These are phyloP conservation scores for Yarrowia porcina DNA, from an alignment of 805 yeast species.

Conservation along the genomic window DNA sequence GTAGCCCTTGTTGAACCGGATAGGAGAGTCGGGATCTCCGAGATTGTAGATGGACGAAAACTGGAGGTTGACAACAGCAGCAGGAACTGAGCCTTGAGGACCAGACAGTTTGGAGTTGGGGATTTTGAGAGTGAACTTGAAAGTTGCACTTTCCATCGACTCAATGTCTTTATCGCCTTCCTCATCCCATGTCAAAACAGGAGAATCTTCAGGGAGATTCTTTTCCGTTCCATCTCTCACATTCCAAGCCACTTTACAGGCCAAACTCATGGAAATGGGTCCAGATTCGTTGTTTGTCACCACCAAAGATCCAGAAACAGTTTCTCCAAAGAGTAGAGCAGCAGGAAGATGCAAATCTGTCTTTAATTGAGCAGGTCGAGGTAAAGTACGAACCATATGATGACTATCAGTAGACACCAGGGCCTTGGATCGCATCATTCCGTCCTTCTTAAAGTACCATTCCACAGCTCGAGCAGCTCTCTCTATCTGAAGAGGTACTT, in stretches of 20 bases:
- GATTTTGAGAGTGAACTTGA: background rate
- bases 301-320: slow-evolving; percentile 26
- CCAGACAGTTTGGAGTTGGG: background rate
- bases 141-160: background rate
- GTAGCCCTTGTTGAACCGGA: slow-evolving; percentile 22
- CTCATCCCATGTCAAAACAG: background rate
- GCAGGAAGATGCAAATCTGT: slow-evolving; percentile 29
- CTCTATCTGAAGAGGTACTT: slow-evolving; percentile 17
- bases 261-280: slow-evolving; percentile 29
- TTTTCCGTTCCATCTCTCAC: background rate
- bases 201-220: background rate
- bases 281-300: slow-evolving; percentile 35
- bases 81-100: background rate
- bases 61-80: slow-evolving; percentile 28
- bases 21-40: slow-evolving; percentile 31
- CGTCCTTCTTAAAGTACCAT: slow-evolving; percentile 14
- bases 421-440: slow-evolving; percentile 13
- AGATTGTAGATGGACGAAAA: slow-evolving; percentile 28
- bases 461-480: background rate
- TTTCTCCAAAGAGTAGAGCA: slow-evolving; percentile 35
- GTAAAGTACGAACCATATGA: slow-evolving; percentile 27
- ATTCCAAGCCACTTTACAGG: slow-evolving; percentile 26
- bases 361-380: slow-evolving; percentile 37
- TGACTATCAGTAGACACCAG: slow-evolving; percentile 21
- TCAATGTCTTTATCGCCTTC: background rate